Evolutionary conservation across 495 filamentous ascomycete genomes (phyloP).

Genomic region (Bathelium albidoporum): DNA sequence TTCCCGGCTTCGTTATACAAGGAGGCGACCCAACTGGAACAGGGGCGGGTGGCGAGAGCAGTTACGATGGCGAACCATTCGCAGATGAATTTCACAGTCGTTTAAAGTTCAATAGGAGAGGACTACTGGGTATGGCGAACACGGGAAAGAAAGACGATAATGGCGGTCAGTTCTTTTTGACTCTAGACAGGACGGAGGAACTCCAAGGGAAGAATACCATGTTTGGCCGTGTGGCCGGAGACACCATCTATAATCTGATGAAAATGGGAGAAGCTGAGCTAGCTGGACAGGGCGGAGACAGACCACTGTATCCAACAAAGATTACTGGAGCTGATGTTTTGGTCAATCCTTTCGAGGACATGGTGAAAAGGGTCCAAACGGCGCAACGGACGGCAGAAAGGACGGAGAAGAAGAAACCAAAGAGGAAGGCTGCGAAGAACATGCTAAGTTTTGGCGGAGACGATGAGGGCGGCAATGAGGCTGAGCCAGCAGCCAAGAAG

Average conservation of each 20-base stretch:
- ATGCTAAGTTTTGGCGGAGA: constrained; percentile 86
- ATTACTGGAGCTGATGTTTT: constrained; percentile 72
- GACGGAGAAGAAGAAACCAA: constrained; percentile 61
- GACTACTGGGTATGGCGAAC: constrained; percentile 89
- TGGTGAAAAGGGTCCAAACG: constrained; percentile 58
- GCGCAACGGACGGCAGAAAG: constrained; percentile 28
- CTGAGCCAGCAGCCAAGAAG: constrained; percentile 62
- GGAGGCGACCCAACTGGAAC: constrained; percentile 80
- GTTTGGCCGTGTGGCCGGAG: constrained; percentile 85
- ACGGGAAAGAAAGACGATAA: constrained; percentile 64
- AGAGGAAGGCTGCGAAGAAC: constrained; percentile 68
- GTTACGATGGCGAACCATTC: constrained; percentile 75
- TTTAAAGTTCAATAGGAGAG: constrained; percentile 84
- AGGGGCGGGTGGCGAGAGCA: constrained; percentile 80
- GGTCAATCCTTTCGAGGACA: constrained; percentile 81
- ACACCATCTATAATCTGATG: constrained; percentile 90
- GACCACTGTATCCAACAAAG: constrained; percentile 77
- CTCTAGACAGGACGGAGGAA: constrained; percentile 71
- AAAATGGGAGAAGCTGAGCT: constrained; percentile 85
- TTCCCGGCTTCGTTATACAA: constrained; percentile 86
- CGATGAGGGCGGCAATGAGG: constrained; percentile 58
- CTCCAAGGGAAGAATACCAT: constrained; percentile 60
- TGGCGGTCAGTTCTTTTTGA: constrained; percentile 95
- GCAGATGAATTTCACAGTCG: constrained; percentile 87
- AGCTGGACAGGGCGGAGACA: constrained; percentile 55